Evolutionary conservation across 1,139 yeast genomes (phyloP).

Genomic region (Blastobotrys malaysiensis): DNA sequence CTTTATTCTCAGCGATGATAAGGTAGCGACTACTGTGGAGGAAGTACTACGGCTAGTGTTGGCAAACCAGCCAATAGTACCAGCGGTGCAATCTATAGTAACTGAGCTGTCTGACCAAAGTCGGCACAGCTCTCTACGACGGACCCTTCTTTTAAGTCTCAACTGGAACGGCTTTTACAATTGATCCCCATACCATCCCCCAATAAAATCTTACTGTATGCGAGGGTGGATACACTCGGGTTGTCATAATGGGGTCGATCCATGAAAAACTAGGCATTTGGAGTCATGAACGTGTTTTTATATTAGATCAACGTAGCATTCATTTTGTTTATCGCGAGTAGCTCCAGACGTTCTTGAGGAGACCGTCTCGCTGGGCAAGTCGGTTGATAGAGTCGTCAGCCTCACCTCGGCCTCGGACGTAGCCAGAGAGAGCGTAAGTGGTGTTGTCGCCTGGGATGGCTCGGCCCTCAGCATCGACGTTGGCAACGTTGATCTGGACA

Average conservation of each 20-base stretch:
- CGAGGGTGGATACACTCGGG: too few relatives aligned
- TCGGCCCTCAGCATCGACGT: slow-evolving; percentile 93
- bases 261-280: not conserved
- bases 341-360: slow-evolving; percentile 97
- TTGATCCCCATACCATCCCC: not conserved
- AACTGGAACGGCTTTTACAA: not conserved
- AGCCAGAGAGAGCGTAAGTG: slow-evolving; percentile 96
- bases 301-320: slow-evolving; percentile 5
- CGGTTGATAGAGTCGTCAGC: slow-evolving; percentile 99
- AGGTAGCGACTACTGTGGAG: not conserved
- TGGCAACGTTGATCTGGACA: slow-evolving; percentile 85
- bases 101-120: not conserved
- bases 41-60: slow-evolving; percentile 1
- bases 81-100: not conserved
- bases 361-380: slow-evolving; percentile 98
- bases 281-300: slow-evolving; percentile 1
- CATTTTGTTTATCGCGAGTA: slow-evolving; percentile 80
- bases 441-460: slow-evolving; percentile 87
- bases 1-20: slow-evolving; percentile 1
- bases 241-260: too few relatives aligned
- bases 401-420: slow-evolving; percentile 88
- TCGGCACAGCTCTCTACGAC: not conserved
- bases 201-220: too few relatives aligned
- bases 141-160: not conserved
- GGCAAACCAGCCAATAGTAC: not conserved